A percentile compares a stretch with the other conserved stretches of the same genome.
These are phyloP conservation scores for Oenanthe sinensis DNA, from an alignment of 129 eudicot genomes.

Conservation along the genomic window DNA sequence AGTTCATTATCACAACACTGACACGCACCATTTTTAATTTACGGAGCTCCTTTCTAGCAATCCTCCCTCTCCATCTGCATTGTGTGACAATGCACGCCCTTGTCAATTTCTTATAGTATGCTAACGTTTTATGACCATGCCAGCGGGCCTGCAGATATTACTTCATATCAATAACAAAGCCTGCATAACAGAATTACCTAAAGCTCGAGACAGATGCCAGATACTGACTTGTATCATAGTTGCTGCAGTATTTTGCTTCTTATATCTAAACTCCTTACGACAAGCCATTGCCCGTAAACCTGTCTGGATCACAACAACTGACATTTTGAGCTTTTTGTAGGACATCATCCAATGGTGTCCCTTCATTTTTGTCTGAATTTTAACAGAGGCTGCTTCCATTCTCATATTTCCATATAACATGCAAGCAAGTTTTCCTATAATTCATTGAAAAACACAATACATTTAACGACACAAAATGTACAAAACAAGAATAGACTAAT, in stretches of 20 bases:
- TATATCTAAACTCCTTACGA: slow-evolving; percentile 51
- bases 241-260: slow-evolving; percentile 60
- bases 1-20: slow-evolving; percentile 17
- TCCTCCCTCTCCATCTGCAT: slow-evolving; percentile 88
- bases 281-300: slow-evolving; percentile 69
- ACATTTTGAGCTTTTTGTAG: slow-evolving; percentile 40
- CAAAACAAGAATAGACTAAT: neutral
- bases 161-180: slow-evolving; percentile 10
- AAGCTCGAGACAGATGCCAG: slow-evolving; percentile 14
- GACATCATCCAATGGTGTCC: slow-evolving; percentile 40
- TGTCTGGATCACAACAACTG: slow-evolving; percentile 58
- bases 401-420: slow-evolving; percentile 37
- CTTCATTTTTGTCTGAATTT: slow-evolving; percentile 48
- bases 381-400: slow-evolving; percentile 52
- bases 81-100: slow-evolving; percentile 61
- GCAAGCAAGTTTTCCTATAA: slow-evolving; percentile 56
- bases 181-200: slow-evolving; percentile 5
- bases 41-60: slow-evolving; percentile 74
- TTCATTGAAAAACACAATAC: slow-evolving; percentile 10
- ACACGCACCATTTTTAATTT: slow-evolving; percentile 71
- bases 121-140: slow-evolving; percentile 63
- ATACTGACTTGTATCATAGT: slow-evolving; percentile 50
- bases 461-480: neutral
- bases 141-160: slow-evolving; percentile 60
- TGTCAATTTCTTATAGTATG: slow-evolving; percentile 61